Conservation (phyloP, 1,284 basidiomycete species). For the Sporisorium scitamineum region DNA sequence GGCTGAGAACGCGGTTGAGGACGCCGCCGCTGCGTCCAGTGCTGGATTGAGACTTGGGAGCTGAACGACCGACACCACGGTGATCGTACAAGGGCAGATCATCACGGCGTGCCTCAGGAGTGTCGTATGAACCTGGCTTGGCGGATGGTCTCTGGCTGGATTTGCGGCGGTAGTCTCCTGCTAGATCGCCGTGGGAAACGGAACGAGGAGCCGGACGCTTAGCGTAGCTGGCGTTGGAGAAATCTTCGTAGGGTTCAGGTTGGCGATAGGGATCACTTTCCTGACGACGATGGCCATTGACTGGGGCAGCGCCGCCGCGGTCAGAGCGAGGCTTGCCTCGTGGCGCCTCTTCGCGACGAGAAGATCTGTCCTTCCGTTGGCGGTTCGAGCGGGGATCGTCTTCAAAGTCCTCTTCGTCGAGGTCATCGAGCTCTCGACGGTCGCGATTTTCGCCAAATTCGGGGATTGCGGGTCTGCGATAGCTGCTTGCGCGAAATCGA, state of each 20-base stretch:
- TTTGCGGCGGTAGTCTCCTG: constrained; percentile 17
- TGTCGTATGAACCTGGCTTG: constrained; percentile 33
- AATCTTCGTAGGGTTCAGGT: constrained; percentile 45
- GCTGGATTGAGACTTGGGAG: constrained; percentile 8
- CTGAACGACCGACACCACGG: constrained; percentile 9
- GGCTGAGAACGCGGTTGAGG: constrained; percentile 39
- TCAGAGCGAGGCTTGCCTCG: constrained; percentile 17
- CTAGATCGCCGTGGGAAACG: constrained; percentile 22
- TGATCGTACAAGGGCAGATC: constrained; percentile 10
- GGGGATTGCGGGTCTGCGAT: constrained; percentile 32
- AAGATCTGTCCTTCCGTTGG: constrained; percentile 20
- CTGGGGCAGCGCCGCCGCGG: constrained; percentile 6
- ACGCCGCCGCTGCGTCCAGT: constrained; percentile 23
- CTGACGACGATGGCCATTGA: constrained; percentile 28
- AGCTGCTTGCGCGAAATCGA: constrained; percentile 17
- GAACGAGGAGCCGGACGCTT: constrained; percentile 11
- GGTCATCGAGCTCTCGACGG: constrained; percentile 28
- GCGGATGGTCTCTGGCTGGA: not conserved
- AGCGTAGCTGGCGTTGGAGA: constrained; percentile 27
- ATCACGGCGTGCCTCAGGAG: constrained; percentile 31
- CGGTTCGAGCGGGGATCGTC: constrained; percentile 13
- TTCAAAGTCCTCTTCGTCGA: constrained; percentile 26
- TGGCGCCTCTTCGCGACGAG: not conserved
- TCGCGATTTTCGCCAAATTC: constrained; percentile 22
- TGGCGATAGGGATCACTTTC: constrained; percentile 31